phyloP scores from a whole-genome alignment of 2,329 filamentous ascomycete genomes.

The Botryosphaeria agaves region DNA sequence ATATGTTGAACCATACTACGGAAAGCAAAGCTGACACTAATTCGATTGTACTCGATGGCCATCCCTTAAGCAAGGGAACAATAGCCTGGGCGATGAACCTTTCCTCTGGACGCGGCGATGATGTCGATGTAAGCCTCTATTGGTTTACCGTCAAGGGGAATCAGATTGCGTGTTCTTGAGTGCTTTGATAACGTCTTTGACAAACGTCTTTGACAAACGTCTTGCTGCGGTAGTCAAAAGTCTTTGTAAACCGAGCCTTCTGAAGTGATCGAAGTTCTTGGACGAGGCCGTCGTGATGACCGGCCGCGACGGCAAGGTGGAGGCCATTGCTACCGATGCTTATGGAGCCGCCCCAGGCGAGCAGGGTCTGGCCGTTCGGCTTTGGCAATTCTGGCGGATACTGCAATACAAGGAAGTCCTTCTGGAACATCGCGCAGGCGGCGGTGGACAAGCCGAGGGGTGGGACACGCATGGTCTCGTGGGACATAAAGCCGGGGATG shows the following conservation, averaged over 20 bases:
- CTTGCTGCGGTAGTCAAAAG: too few relatives aligned
- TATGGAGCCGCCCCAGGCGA: constrained; percentile 36
- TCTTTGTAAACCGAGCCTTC: too few relatives aligned
- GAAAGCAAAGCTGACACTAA: background rate
- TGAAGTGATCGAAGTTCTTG: too few relatives aligned
- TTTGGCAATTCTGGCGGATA: constrained; percentile 1
- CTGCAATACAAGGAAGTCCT: too few relatives aligned
- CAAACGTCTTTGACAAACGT: too few relatives aligned
- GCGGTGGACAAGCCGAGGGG: constrained; percentile 8
- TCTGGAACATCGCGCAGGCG: constrained; percentile 6
- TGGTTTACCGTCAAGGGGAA: too few relatives aligned
- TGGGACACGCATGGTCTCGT: constrained; percentile 8
- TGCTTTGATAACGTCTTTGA: too few relatives aligned
- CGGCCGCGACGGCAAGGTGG: too few relatives aligned
- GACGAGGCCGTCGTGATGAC: too few relatives aligned
- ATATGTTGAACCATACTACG: background rate
- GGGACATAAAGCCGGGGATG: constrained; percentile 7
- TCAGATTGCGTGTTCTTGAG: too few relatives aligned
- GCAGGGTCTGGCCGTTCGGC: constrained; percentile 16
- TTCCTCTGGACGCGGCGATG: constrained; percentile 17
- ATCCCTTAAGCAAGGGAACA: constrained; percentile 23
- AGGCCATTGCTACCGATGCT: constrained; percentile 34
- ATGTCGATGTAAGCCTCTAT: too few relatives aligned
- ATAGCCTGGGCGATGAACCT: constrained; percentile 8
- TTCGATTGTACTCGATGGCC: background rate